A percentile compares a stretch with the other conserved stretches of the same genome.
These are phyloP conservation scores for Cryptosporidium viatorum DNA, from an alignment of 169 alveolate species.

Conservation along the genomic window DNA sequence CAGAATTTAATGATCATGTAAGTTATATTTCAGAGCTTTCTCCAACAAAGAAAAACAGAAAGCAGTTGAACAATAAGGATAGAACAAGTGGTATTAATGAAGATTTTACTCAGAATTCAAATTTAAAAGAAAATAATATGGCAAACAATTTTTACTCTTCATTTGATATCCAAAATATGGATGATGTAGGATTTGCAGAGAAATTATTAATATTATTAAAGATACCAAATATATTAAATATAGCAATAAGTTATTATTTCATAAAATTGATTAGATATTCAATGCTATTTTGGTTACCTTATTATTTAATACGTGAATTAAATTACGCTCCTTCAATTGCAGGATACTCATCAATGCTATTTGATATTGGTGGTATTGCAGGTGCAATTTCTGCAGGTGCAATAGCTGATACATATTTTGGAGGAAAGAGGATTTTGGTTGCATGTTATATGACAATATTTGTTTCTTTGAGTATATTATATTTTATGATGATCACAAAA, in stretches of 20 bases:
- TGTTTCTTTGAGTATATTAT: slow-evolving; percentile 20
- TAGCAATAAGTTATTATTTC: slow-evolving; percentile 78
- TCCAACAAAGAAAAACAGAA: slow-evolving; percentile 51
- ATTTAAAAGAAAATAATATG: slow-evolving; percentile 2
- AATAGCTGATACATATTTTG: slow-evolving; percentile 45
- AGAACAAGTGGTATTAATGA: neutral
- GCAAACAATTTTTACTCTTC: slow-evolving; percentile 18
- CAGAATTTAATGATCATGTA: neutral
- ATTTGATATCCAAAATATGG: slow-evolving; percentile 8
- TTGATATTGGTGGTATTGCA: slow-evolving; percentile 80
- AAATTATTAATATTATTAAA: slow-evolving; percentile 3
- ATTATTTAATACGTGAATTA: slow-evolving; percentile 72
- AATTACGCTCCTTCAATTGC: slow-evolving; percentile 76
- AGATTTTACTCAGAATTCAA: neutral
- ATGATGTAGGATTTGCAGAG: neutral
- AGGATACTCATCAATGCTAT: slow-evolving; percentile 77
- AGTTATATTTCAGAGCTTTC: slow-evolving; percentile 23
- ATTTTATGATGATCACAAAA: slow-evolving; percentile 36
- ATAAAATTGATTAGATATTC: slow-evolving; percentile 79
- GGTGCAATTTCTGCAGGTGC: slow-evolving; percentile 80
- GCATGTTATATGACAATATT: slow-evolving; percentile 58
- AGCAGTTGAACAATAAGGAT: neutral
- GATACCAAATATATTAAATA: slow-evolving; percentile 36
- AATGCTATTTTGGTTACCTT: slow-evolving; percentile 81
- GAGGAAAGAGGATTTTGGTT: slow-evolving; percentile 60